Base-by-base conservation (phyloP, 2,329 filamentous ascomycete genomes). In the Ophiocordyceps camponoti-saundersi region DNA sequence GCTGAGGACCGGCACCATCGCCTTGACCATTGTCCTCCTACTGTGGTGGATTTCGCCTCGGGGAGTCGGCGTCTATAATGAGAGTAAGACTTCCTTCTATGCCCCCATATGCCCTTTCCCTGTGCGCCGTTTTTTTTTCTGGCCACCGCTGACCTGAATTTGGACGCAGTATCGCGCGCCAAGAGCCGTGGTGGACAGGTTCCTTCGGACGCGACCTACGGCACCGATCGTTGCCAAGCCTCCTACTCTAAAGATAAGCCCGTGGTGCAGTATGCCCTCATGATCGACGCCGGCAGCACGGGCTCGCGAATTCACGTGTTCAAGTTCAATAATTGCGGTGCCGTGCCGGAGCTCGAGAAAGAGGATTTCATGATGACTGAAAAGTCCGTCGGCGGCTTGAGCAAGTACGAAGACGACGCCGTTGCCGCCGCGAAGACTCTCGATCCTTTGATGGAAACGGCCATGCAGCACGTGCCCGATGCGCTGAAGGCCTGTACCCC, bases 241-340 rank as follows among this genome's bases (percentile, higher is more conserved):
- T 87, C 92, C 41, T 81, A 76, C 67, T 86, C 87, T 56, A 80
- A 84, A 58, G 82, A 87, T 53, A 96, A 95, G 69, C 90, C 92
- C 45, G 78, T 98, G 54, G 82, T 95, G 51, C 92, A 98, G 62
- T 98, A 96, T 69, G 93, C 92, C 51, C 77, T 96, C 59, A 98
- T 98, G 92, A 86, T 98, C 59, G 92, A 98, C 65, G 92, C 92
- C 44, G 92, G 92, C 56, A 96, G 89, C 71, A 96, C 92, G 47
- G 92, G 92, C 50, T 96, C 92, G 50, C 84, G 92, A 56, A 95
- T 98, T 61, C 93, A 98, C 69, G 88, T 96, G 49, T 98, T 95
- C 74, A 85, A 88, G 61, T 98, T 96, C 77, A 96, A 96, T 73
- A 96, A 96, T 70, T 98, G 90, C 68, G 92, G 89, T 13, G 69